Evolutionary conservation across 2,329 filamentous ascomycete species (phyloP).

Genomic region (Teratosphaeria pseudoeucalypti): DNA sequence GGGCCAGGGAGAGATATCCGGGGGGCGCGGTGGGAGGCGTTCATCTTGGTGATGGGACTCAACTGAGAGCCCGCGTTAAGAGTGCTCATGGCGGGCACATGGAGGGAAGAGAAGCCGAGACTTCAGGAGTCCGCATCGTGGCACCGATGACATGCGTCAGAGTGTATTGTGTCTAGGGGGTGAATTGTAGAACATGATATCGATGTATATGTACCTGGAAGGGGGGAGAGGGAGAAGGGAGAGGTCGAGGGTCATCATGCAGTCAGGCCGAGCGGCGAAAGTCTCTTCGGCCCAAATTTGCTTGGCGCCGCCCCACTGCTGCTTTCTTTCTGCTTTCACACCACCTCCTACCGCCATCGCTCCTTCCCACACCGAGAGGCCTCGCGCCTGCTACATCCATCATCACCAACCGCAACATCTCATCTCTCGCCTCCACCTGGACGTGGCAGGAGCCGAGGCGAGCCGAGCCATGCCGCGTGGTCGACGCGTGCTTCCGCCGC

Average conservation of each 20-base stretch:
- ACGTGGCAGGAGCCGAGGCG: not conserved
- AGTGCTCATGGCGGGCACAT: constrained; percentile 22
- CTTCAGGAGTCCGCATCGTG: constrained; percentile 20
- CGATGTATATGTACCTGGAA: too few species aligned
- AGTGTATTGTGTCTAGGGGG: not conserved
- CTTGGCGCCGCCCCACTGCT: not conserved
- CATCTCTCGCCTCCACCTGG: not conserved
- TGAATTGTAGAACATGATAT: not conserved
- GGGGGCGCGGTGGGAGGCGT: not conserved
- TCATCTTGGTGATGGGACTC: constrained; percentile 11
- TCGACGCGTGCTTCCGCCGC: not conserved
- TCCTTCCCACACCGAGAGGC: not conserved
- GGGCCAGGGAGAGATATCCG: not conserved
- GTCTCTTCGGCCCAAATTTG: not conserved
- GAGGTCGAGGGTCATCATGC: not conserved
- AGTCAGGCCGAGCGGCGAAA: not conserved
- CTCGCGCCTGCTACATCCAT: not conserved
- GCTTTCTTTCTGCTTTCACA: not conserved
- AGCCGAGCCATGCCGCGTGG: constrained; percentile 1
- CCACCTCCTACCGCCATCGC: too few species aligned
- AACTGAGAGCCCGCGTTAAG: constrained; percentile 4
- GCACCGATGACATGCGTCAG: not conserved
- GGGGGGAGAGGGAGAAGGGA: not conserved
- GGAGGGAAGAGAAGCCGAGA: constrained; percentile 17
- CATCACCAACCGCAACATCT: not conserved